These are phyloP conservation scores for Pseudozyma thailandica DNA, from an alignment of 1,284 basidiomycete species.

Conservation along the genomic window DNA sequence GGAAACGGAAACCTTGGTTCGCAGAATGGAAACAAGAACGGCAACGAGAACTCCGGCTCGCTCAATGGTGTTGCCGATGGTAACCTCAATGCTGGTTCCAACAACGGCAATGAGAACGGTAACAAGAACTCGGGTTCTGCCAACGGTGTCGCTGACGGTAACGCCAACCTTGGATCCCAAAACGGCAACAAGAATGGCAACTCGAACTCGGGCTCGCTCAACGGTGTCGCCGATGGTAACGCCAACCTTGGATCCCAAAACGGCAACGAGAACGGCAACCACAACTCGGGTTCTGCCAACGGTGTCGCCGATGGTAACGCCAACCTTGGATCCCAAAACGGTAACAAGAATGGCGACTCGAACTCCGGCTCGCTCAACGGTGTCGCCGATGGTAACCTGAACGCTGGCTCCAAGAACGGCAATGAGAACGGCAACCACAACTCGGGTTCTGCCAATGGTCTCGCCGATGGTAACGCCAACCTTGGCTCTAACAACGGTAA, in stretches of 20 bases:
- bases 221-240: slow-evolving; percentile 12
- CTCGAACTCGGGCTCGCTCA: slow-evolving; percentile 8
- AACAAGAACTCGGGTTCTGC: slow-evolving; percentile 17
- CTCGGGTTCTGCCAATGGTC: slow-evolving; percentile 16
- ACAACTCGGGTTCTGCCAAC: slow-evolving; percentile 6
- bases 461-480: slow-evolving; percentile 25
- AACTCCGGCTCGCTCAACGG: slow-evolving; percentile 12
- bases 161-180: slow-evolving; percentile 11
- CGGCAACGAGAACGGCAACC: slow-evolving; percentile 11
- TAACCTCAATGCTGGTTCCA: slow-evolving; percentile 18
- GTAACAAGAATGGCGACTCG: slow-evolving; percentile 7
- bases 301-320: slow-evolving; percentile 9
- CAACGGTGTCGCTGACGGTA: slow-evolving; percentile 30
- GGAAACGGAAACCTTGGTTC: slow-evolving; percentile 18
- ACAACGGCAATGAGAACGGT: slow-evolving; percentile 26
- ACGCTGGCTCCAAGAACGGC: slow-evolving; percentile 21
- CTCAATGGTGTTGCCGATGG: slow-evolving; percentile 9
- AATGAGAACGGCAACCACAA: slow-evolving; percentile 21
- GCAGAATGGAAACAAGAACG: slow-evolving; percentile 23
- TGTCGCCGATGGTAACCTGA: slow-evolving; percentile 14
- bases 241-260: slow-evolving; percentile 11
- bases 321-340: slow-evolving; percentile 13
- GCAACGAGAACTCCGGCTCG: slow-evolving; percentile 16
- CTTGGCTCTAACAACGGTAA: slow-evolving; percentile 18
- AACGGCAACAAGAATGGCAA: slow-evolving; percentile 30